Conservation (phyloP, 257 asterid genomes). For the Hygrophila difformis region DNA sequence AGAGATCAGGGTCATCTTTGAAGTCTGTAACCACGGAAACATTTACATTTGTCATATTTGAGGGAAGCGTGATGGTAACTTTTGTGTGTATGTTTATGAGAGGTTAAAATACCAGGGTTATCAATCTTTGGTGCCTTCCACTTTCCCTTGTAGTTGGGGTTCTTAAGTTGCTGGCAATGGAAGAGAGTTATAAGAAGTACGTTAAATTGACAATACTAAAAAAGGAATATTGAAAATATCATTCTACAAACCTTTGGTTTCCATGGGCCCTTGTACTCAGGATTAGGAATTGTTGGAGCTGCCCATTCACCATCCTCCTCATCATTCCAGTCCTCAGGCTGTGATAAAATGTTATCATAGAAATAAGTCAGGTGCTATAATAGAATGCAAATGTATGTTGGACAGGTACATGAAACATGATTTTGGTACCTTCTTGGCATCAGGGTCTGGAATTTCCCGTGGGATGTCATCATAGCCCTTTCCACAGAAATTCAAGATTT, state of each 20-base stretch:
- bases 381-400: neutral
- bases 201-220: too few species aligned
- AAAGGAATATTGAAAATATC: too few species aligned
- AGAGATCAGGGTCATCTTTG: slow-evolving; percentile 87
- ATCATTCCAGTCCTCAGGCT: slow-evolving; percentile 99
- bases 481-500: neutral
- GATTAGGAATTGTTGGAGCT: slow-evolving; percentile 87
- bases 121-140: slow-evolving; percentile 91
- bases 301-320: slow-evolving; percentile 99
- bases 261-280: slow-evolving; percentile 95
- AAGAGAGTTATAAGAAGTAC: too few species aligned
- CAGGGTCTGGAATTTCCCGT: slow-evolving; percentile 75
- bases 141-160: slow-evolving; percentile 85
- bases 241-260: slow-evolving; percentile 69
- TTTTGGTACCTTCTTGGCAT: slow-evolving; percentile 75
- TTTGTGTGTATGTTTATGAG: neutral
- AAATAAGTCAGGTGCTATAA: neutral
- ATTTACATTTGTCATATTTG: neutral
- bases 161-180: slow-evolving; percentile 67
- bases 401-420: neutral
- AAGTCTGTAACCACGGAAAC: slow-evolving; percentile 43
- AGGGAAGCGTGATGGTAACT: too few species aligned
- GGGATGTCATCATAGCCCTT: slow-evolving; percentile 96
- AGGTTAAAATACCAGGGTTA: slow-evolving; percentile 54
- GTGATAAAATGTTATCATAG: slow-evolving; percentile 6